Percentiles rank a stretch among this genome's conserved stretches.
Evolutionary conservation across 176 grass and related monocot genomes (phyloP).

Genomic region (Zizania latifolia): DNA sequence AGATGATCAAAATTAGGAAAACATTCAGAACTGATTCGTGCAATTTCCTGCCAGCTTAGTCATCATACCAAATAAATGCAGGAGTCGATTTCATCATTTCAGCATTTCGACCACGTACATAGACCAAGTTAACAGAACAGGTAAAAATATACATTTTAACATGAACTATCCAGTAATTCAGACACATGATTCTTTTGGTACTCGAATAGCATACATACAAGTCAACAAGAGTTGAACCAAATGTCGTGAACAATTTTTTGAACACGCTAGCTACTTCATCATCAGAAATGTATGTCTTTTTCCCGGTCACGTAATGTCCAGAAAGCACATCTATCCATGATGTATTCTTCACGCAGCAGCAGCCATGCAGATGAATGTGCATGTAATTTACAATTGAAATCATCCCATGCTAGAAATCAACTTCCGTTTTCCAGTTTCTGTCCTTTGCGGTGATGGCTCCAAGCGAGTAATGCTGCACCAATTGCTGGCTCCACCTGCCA

Average conservation of each 20-base stretch:
- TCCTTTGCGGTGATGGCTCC: conserved; percentile 41
- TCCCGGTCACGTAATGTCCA: background rate
- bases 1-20: background rate
- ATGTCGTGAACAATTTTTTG: conserved; percentile 8
- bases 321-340: conserved; percentile 3
- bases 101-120: background rate
- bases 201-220: background rate
- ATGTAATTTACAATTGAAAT: conserved; percentile 14
- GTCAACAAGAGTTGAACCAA: conserved; percentile 1
- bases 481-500: conserved; percentile 84
- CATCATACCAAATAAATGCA: background rate
- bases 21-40: background rate
- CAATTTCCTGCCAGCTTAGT: background rate
- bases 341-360: conserved; percentile 16
- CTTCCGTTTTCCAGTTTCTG: conserved; percentile 44
- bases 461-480: conserved; percentile 80
- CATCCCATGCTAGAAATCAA: conserved; percentile 12
- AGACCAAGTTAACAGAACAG: background rate
- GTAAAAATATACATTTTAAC: background rate
- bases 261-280: conserved; percentile 17
- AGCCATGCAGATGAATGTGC: conserved; percentile 12
- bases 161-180: background rate
- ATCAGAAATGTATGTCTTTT: conserved; percentile 15
- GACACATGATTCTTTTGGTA: background rate
- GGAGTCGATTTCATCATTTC: background rate